A percentile compares a stretch with the other conserved stretches of the same genome.
phyloP scores from a whole-genome alignment of 306 rosid genomes.

The Erythrophleum fordii region DNA sequence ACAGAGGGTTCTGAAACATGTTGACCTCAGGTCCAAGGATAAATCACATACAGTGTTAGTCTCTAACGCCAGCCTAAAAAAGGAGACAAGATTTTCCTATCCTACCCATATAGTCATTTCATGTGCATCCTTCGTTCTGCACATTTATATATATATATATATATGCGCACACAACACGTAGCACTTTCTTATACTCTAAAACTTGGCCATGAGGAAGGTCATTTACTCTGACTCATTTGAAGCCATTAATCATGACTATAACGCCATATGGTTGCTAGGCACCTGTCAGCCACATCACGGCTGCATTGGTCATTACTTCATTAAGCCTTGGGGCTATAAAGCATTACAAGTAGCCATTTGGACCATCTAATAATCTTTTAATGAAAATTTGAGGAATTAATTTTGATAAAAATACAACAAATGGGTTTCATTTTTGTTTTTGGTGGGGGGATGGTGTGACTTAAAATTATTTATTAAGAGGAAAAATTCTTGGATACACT shows the following conservation, averaged over 20 bases:
- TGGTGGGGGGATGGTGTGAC: neutral
- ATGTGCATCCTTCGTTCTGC: neutral
- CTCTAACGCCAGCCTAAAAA: neutral
- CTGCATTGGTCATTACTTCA: neutral
- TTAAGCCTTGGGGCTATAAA: neutral
- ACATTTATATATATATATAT: neutral
- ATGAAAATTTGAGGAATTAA: neutral
- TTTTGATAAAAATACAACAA: neutral
- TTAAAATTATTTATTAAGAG: neutral
- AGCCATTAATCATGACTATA: neutral
- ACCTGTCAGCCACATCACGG: neutral
- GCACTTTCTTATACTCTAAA: too few relatives aligned
- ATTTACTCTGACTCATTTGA: neutral
- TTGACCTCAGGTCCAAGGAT: neutral
- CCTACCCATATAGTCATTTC: neutral
- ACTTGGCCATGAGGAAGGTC: too few relatives aligned
- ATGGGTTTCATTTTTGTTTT: too few relatives aligned
- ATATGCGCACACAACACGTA: neutral
- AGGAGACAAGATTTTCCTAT: neutral
- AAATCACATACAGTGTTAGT: neutral
- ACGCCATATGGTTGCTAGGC: neutral
- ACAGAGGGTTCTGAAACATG: neutral
- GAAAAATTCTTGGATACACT: neutral
- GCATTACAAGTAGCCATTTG: constrained; percentile 20
- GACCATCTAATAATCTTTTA: constrained; percentile 19